Evolutionary conservation across 1,284 basidiomycete species (phyloP), one percentile per base, ranked within the genome.

Genomic region (Naganishia sp.): DNA sequence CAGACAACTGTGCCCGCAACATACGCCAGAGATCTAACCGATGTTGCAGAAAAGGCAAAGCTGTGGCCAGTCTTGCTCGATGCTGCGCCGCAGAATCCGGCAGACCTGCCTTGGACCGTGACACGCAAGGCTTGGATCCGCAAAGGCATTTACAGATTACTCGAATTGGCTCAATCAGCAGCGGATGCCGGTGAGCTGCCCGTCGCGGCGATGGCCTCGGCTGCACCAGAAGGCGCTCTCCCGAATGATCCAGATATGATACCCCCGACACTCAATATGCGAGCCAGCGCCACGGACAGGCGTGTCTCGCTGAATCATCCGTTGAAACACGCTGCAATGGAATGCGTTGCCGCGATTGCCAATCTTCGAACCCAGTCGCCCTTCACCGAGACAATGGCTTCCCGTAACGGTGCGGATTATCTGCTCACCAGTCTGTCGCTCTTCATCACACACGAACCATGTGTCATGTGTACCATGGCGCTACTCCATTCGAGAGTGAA

Each of bases 401-500:
- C 72, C 25, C 66, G 77, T 50, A 90, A 90, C 72, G 88, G 89
- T 15, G 81, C 86, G 3, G 87, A 89, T 75, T 97, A 96, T 78
- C 87, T 96, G 39, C 83, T 96, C 45, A 96, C 92, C 0, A 86
- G 86, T 0, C 83, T 88, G 31, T 86, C 87, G 1, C 81, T 96
- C 25, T 96, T 96, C 81, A 85, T 87, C 57, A 91, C 91, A 2
- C 94, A 97, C 77, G 94, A 97, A 73, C 94, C 94, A 2, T 97
- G 94, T 73, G 84, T 96, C 66, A 92, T 96, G 90, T 97, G 94
- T 76, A 86, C 87, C 70, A 97, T 97, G 94, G 91, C 92, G 2
- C 80, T 97, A 21, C 79, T 94, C 9, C 94, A 97, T 79, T 92
- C 90, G 2, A 85, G 94, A 23, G 91, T 95, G 61, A 87, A 89